phyloP scores from a whole-genome alignment of 768 basidiomycete species.

The Trametes meyenii region DNA sequence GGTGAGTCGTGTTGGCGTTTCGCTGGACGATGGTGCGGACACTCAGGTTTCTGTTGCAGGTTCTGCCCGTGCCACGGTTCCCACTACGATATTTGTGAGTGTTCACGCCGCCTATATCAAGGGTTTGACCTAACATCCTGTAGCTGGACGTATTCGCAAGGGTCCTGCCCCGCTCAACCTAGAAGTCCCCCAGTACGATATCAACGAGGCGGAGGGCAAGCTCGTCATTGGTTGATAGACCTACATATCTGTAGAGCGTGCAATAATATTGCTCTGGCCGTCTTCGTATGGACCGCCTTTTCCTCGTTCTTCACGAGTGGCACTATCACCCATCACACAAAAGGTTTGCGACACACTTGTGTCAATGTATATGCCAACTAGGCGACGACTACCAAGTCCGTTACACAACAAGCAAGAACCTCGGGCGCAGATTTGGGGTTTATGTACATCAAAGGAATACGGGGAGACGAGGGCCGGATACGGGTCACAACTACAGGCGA shows the following conservation, averaged over 20 bases:
- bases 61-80: slow-evolving; percentile 99
- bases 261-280: slow-evolving; percentile 17
- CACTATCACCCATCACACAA: background rate
- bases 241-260: slow-evolving; percentile 17
- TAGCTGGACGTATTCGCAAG: slow-evolving; percentile 92
- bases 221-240: slow-evolving; percentile 74
- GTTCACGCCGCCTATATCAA: slow-evolving; percentile 10
- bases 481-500: background rate
- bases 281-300: background rate
- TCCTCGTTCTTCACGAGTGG: background rate
- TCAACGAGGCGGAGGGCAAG: slow-evolving; percentile 87
- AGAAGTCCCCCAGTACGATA: slow-evolving; percentile 87
- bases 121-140: slow-evolving; percentile 18
- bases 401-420: background rate
- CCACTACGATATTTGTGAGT: slow-evolving; percentile 93
- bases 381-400: background rate
- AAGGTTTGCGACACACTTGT: slow-evolving; percentile 4
- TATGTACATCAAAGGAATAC: slow-evolving; percentile 3
- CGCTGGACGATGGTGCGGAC: background rate
- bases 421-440: slow-evolving; percentile 5
- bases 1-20: slow-evolving; percentile 56
- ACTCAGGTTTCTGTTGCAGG: slow-evolving; percentile 40
- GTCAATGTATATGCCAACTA: slow-evolving; percentile 6
- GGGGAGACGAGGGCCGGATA: background rate
- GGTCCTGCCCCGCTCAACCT: slow-evolving; percentile 99